Percentiles rank a stretch among this genome's conserved stretches.
These are phyloP conservation scores for Neonectria hederae DNA, from an alignment of 2,329 filamentous ascomycete species.

Conservation along the genomic window DNA sequence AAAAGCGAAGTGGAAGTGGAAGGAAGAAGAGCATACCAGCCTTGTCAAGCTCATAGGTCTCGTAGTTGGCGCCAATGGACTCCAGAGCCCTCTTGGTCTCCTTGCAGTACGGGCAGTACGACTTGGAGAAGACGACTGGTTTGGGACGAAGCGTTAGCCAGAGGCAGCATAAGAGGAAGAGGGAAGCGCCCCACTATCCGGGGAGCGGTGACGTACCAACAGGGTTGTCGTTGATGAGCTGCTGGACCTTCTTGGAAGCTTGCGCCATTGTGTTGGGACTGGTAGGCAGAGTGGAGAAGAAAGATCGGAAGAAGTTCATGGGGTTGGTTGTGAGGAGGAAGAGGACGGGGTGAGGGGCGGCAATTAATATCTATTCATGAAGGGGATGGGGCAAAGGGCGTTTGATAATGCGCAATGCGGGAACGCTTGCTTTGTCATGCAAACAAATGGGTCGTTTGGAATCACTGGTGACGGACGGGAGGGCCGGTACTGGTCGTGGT, in stretches of 20 bases:
- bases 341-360: conserved; percentile 21
- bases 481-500: background rate
- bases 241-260: conserved; percentile 83
- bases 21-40: conserved; percentile 67
- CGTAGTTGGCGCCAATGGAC: conserved; percentile 76
- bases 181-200: conserved; percentile 17
- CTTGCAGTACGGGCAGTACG: conserved; percentile 93
- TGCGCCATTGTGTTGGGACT: conserved; percentile 79
- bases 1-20: background rate
- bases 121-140: conserved; percentile 93
- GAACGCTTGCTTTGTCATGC: conserved; percentile 3
- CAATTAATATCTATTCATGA: conserved; percentile 29
- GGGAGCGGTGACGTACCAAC: conserved; percentile 68
- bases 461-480: background rate
- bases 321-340: conserved; percentile 13
- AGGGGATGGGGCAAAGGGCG: background rate
- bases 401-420: background rate
- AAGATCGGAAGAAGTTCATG: conserved; percentile 75
- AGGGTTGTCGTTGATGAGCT: conserved; percentile 87
- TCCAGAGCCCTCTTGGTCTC: conserved; percentile 80
- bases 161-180: background rate
- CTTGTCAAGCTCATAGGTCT: conserved; percentile 84
- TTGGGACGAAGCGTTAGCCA: background rate
- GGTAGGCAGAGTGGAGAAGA: conserved; percentile 71
- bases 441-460: background rate